Evolutionary conservation across 176 grass and related monocot genomes (phyloP), one percentile per base, ranked within the genome.

Genomic region (Cenchrus fungigraminus): DNA sequence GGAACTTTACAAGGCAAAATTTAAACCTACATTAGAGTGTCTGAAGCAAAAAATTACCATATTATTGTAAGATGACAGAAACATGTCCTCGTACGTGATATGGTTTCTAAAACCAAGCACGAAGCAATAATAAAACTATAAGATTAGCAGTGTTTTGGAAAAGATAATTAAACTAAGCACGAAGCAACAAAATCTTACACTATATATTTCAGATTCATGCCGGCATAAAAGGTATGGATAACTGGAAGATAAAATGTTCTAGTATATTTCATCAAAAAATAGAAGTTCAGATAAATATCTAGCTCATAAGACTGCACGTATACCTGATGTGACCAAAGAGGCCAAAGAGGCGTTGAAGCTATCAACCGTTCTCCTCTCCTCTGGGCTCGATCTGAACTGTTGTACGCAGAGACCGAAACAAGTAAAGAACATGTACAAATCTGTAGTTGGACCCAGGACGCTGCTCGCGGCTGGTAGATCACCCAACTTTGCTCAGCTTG

Each of bases 401-500:
- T n/a, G 34, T 0, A 62, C 9, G 66, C 20, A 25, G 2, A 0
- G 34, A 29, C 15, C 16, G 32, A 42, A 74, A 31, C 3, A 82
- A 47, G 22, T n/a, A 65, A 45, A n/a, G 74, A 51, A 12, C 69
- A 54, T 62, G 8, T 46, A 32, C 4, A 6, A 8, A n/a, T 81
- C 79, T 51, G 88, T 46, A 49, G 75, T 86, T 8, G 77, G 54
- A 8, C 97, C 97, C 40, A 96, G 85, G 34, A 92, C 86, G 80
- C 51, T 89, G 84, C 84, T 83, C 56, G 93, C 97, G 51, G 91
- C 88, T 50, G 88, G 45, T 29, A 96, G 84, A 67, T 94, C 91
- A 47, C 19, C 93, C 97, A 66, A 99, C 97, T 86, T 92, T 99
- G 91, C 91, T 96, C 66, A 94, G 60, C 87, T 96, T 99, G 88